Evolutionary conservation across 2,329 filamentous ascomycete species (phyloP).

Genomic region (Aspergillus latus): DNA sequence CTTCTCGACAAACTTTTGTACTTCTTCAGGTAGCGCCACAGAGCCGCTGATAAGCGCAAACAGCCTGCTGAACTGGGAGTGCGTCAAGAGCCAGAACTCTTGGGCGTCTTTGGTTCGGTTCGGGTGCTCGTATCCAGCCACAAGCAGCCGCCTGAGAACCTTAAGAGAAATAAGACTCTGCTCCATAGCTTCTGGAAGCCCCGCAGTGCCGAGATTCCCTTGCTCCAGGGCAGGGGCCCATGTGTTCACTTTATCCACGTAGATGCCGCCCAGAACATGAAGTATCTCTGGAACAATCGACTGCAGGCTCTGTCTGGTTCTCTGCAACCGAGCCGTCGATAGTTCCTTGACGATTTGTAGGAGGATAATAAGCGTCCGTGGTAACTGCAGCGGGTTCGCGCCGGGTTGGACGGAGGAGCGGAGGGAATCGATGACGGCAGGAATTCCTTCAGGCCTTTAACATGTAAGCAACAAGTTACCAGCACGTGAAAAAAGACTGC

Average conservation of each 20-base stretch:
- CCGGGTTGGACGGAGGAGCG: slow-evolving; percentile 54
- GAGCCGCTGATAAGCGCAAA: slow-evolving; percentile 62
- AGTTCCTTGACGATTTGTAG: slow-evolving; percentile 90
- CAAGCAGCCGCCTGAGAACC: slow-evolving; percentile 72
- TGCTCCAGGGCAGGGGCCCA: slow-evolving; percentile 66
- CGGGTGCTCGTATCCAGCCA: slow-evolving; percentile 80
- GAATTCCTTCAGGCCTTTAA: slow-evolving; percentile 50
- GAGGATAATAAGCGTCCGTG: slow-evolving; percentile 72
- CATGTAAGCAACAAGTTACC: too few species aligned
- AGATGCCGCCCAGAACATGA: slow-evolving; percentile 75
- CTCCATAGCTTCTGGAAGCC: slow-evolving; percentile 64
- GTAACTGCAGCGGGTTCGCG: slow-evolving; percentile 65
- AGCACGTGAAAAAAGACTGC: too few species aligned
- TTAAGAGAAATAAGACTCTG: slow-evolving; percentile 79
- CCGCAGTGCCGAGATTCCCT: slow-evolving; percentile 59
- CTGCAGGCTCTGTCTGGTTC: slow-evolving; percentile 74
- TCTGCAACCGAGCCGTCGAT: slow-evolving; percentile 72
- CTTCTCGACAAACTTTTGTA: slow-evolving; percentile 70
- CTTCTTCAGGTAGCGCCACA: slow-evolving; percentile 53
- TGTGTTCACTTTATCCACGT: slow-evolving; percentile 67
- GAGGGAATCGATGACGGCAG: slow-evolving; percentile 61
- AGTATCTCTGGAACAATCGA: slow-evolving; percentile 79
- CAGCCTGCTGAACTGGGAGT: slow-evolving; percentile 75
- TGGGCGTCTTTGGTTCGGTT: slow-evolving; percentile 74
- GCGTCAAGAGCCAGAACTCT: slow-evolving; percentile 76